Evolutionary conservation across 2,329 filamentous ascomycete species (phyloP).

Genomic region (Calycina marina): DNA sequence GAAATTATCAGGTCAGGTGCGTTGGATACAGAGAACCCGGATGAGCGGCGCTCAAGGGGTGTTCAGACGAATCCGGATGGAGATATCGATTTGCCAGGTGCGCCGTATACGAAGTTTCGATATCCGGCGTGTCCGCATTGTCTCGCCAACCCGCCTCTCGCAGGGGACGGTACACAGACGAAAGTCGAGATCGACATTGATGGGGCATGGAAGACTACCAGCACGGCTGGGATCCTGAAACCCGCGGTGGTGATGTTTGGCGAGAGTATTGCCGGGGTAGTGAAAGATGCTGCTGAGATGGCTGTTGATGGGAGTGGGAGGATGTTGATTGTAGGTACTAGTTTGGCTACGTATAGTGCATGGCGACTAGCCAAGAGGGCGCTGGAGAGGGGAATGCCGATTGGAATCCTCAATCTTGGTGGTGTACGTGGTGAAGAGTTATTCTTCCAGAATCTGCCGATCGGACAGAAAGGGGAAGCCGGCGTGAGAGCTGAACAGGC

Average conservation of each 20-base stretch:
- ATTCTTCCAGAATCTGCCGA: slow-evolving; percentile 46
- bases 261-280: slow-evolving; percentile 57
- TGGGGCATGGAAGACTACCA: slow-evolving; percentile 57
- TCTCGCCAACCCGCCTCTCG: slow-evolving; percentile 43
- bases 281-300: slow-evolving; percentile 64
- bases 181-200: slow-evolving; percentile 60
- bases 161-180: slow-evolving; percentile 38
- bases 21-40: slow-evolving; percentile 61
- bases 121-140: slow-evolving; percentile 85
- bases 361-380: slow-evolving; percentile 81
- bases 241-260: slow-evolving; percentile 95
- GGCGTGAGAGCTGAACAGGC: slow-evolving; percentile 42
- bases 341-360: slow-evolving; percentile 86
- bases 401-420: slow-evolving; percentile 80
- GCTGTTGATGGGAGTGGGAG: slow-evolving; percentile 64
- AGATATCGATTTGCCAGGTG: slow-evolving; percentile 78
- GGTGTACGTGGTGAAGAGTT: slow-evolving; percentile 66
- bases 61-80: slow-evolving; percentile 85
- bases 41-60: slow-evolving; percentile 50
- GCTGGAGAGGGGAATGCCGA: slow-evolving; percentile 66
- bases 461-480: slow-evolving; percentile 32
- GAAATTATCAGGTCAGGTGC: slow-evolving; percentile 62
- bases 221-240: slow-evolving; percentile 70
- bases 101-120: slow-evolving; percentile 77
- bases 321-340: slow-evolving; percentile 73